These are phyloP conservation scores for Fusarium sp. DNA, from an alignment of 2,329 filamentous ascomycete genomes.

Conservation along the genomic window DNA sequence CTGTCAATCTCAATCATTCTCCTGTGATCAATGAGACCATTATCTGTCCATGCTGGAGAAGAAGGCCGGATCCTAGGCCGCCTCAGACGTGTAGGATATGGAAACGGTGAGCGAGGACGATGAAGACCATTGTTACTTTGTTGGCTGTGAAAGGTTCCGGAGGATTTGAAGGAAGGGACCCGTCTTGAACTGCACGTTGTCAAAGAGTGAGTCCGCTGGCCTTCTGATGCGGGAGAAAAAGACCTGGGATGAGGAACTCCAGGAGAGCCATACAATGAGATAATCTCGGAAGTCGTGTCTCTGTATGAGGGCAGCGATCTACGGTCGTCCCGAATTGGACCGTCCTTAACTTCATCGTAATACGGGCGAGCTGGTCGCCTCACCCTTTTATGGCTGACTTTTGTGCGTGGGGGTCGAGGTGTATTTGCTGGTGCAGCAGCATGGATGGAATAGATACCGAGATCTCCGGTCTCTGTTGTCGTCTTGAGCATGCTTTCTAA, in stretches of 20 bases:
- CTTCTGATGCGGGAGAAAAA: slow-evolving; percentile 58
- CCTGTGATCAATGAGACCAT: slow-evolving; percentile 62
- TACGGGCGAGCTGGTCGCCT: slow-evolving; percentile 46
- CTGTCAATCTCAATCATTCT: slow-evolving; percentile 65
- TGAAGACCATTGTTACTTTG: slow-evolving; percentile 58
- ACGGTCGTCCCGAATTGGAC: slow-evolving; percentile 56
- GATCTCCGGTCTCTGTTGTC: slow-evolving; percentile 75
- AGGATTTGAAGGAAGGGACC: slow-evolving; percentile 62
- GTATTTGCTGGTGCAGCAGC: slow-evolving; percentile 48
- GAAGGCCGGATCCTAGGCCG: slow-evolving; percentile 64
- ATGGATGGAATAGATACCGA: slow-evolving; percentile 69
- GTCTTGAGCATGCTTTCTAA: slow-evolving; percentile 75
- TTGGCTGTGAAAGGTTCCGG: slow-evolving; percentile 62
- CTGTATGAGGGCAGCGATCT: slow-evolving; percentile 62
- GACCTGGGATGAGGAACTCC: slow-evolving; percentile 59
- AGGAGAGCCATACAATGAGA: slow-evolving; percentile 68
- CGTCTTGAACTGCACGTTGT: slow-evolving; percentile 63
- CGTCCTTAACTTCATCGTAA: slow-evolving; percentile 50
- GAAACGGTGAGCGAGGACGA: slow-evolving; percentile 69
- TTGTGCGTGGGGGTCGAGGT: slow-evolving; percentile 47
- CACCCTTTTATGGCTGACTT: slow-evolving; percentile 49
- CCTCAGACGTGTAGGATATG: slow-evolving; percentile 68
- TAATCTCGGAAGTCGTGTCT: slow-evolving; percentile 66
- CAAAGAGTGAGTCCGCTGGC: slow-evolving; percentile 66
- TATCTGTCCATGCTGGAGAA: slow-evolving; percentile 63